These are phyloP conservation scores for Syzygium oleosum DNA, from an alignment of 345 rosid species.

Conservation along the genomic window DNA sequence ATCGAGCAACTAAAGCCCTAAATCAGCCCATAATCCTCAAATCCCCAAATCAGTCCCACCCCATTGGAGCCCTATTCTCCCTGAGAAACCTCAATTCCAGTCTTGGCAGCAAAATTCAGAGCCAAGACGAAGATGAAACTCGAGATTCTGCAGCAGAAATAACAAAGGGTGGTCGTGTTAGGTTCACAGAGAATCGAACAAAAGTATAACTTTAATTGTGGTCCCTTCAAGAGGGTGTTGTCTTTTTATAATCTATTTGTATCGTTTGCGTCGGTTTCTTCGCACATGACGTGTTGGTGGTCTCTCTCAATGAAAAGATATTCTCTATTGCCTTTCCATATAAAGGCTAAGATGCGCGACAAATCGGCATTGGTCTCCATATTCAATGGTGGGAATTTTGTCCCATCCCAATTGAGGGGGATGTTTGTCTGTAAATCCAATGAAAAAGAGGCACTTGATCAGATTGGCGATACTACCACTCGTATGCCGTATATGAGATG, in stretches of 20 bases:
- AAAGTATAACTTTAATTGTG: rapidly evolving
- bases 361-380: not conserved
- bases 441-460: not conserved
- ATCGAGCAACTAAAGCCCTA: not conserved
- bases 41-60: not conserved
- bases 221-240: not conserved
- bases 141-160: not conserved
- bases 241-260: not conserved
- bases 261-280: not conserved
- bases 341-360: not conserved
- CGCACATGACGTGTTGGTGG: rapidly evolving
- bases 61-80: not conserved
- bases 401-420: not conserved
- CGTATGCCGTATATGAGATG: rapidly evolving
- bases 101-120: not conserved
- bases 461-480: not conserved
- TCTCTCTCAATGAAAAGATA: not conserved
- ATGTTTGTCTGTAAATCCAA: not conserved
- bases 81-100: rapidly evolving
- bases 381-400: not conserved
- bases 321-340: not conserved
- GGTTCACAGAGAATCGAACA: rapidly evolving
- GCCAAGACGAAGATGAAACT: not conserved
- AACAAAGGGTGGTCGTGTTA: not conserved
- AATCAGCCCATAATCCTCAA: not conserved